Percentiles rank a stretch among this genome's conserved stretches.
phyloP scores from a whole-genome alignment of 1,284 basidiomycete species.

The Ustilago bromivora region DNA sequence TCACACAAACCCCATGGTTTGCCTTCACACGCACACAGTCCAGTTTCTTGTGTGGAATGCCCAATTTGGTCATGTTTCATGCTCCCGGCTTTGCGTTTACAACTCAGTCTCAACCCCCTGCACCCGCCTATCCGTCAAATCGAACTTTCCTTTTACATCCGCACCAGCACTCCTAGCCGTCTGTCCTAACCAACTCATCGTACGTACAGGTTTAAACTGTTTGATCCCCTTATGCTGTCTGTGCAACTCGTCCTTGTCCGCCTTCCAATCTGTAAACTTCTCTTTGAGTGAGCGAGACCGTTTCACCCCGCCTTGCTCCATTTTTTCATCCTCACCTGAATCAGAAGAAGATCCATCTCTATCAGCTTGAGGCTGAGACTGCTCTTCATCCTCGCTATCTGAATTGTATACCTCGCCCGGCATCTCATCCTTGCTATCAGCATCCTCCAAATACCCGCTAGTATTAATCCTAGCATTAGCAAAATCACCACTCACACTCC shows the following conservation, averaged over 20 bases:
- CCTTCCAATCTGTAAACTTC: slow-evolving; percentile 50
- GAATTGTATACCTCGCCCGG: background rate
- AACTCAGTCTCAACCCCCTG: slow-evolving; percentile 49
- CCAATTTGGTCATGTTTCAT: background rate
- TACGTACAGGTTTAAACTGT: slow-evolving; percentile 50
- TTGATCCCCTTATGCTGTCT: slow-evolving; percentile 50
- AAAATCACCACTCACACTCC: slow-evolving; percentile 50
- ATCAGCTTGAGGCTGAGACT: background rate
- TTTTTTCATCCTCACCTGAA: slow-evolving; percentile 6
- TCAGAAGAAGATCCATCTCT: too few species aligned
- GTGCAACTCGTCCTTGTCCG: slow-evolving; percentile 49
- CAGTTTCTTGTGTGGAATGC: background rate
- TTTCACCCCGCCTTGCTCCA: slow-evolving; percentile 11
- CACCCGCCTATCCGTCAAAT: slow-evolving; percentile 34
- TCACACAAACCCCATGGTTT: background rate
- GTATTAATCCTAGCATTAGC: slow-evolving; percentile 16
- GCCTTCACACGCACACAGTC: background rate
- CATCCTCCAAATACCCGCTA: slow-evolving; percentile 25
- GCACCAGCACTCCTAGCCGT: slow-evolving; percentile 23
- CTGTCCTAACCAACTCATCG: slow-evolving; percentile 42
- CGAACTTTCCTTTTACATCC: slow-evolving; percentile 23
- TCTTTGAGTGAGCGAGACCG: slow-evolving; percentile 26
- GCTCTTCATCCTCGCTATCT: slow-evolving; percentile 2
- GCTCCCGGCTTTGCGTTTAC: slow-evolving; percentile 2
- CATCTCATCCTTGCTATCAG: slow-evolving; percentile 1